These are phyloP conservation scores for Penicillium sp. DNA, from an alignment of 2,329 filamentous ascomycete species.

Conservation along the genomic window DNA sequence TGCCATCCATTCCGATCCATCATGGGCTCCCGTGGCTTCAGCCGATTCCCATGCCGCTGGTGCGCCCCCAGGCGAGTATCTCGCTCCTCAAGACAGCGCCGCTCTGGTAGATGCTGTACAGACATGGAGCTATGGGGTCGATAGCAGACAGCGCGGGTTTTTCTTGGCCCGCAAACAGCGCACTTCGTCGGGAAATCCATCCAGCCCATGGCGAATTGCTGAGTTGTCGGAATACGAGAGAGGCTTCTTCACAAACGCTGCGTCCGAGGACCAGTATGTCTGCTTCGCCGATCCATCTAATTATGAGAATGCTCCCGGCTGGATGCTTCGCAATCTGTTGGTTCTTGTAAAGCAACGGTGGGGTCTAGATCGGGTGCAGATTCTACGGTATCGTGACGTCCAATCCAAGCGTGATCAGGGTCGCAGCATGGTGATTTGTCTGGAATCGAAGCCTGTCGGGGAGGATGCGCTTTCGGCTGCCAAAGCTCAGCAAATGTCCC, in stretches of 20 bases:
- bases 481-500: slow-evolving; percentile 21
- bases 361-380: slow-evolving; percentile 73
- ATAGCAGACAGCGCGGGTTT: slow-evolving; percentile 87
- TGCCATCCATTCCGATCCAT: slow-evolving; percentile 83
- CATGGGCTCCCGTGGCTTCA: slow-evolving; percentile 67
- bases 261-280: slow-evolving; percentile 76
- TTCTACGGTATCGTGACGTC: slow-evolving; percentile 88
- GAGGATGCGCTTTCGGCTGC: slow-evolving; percentile 34
- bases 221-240: slow-evolving; percentile 77
- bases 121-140: slow-evolving; percentile 82
- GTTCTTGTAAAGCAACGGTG: slow-evolving; percentile 83
- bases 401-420: slow-evolving; percentile 76
- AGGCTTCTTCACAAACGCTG: slow-evolving; percentile 78
- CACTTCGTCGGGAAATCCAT: slow-evolving; percentile 9
- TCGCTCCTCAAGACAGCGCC: slow-evolving; percentile 72
- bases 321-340: slow-evolving; percentile 88
- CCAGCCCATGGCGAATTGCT: slow-evolving; percentile 69
- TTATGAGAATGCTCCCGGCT: slow-evolving; percentile 83
- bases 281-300: slow-evolving; percentile 93
- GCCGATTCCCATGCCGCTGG: slow-evolving; percentile 20
- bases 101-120: slow-evolving; percentile 80
- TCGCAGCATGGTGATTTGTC: slow-evolving; percentile 75
- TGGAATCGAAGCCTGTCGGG: slow-evolving; percentile 49
- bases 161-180: slow-evolving; percentile 74
- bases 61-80: slow-evolving; percentile 34